Evolutionary conservation across 2,329 filamentous ascomycete species (phyloP), one percentile per base, ranked within the genome.

Genomic region (Knoxdaviesia capensis): DNA sequence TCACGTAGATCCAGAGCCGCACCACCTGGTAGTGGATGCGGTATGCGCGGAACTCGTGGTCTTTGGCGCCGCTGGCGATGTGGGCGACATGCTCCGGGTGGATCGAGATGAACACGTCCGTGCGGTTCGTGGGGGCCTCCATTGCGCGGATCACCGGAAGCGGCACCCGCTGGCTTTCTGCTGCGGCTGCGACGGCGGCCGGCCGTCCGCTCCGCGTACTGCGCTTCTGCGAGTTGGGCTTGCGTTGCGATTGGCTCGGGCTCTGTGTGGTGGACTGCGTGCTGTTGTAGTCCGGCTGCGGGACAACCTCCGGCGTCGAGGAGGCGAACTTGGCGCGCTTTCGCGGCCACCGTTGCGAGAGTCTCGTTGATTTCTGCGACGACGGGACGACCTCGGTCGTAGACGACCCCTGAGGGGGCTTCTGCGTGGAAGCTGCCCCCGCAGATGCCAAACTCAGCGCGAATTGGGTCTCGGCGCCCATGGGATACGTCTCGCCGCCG

Each of bases 1-100:
- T 70, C 10, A 63, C 61, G 48, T 76, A 74, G 10, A 80, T 59
- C 76, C 76, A 80, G 49, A 77, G 62, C n/a, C 75, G 71, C 11
- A 56, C 59, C 5, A 77, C 69, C 10, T 64, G 60, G 3, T 58
- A 51, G 2, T 72, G 70, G 28, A 80, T 64, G 40, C 61, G 65
- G 57, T 70, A 77, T 10, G 59, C 56, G 37, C 74, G 62, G 45
- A 70, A 68, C 41, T 78, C 62, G 50, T 76, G 65, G 43, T 71
- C 61, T 43, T 68, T 67, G 3, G 54, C 57, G 2, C 71, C 65
- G 7, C 60, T 53, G 7, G 66, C 48, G 33, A 80, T 68, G 8
- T 61, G 53, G 6, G 57, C 51, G n/a, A 74, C 60, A 2, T 65
- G 60, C 6, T 64, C 51, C 0, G 61, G 56, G 34, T 64, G 55